phyloP scores from a whole-genome alignment of 208 protist genomes.

The Leishmania turanica region DNA sequence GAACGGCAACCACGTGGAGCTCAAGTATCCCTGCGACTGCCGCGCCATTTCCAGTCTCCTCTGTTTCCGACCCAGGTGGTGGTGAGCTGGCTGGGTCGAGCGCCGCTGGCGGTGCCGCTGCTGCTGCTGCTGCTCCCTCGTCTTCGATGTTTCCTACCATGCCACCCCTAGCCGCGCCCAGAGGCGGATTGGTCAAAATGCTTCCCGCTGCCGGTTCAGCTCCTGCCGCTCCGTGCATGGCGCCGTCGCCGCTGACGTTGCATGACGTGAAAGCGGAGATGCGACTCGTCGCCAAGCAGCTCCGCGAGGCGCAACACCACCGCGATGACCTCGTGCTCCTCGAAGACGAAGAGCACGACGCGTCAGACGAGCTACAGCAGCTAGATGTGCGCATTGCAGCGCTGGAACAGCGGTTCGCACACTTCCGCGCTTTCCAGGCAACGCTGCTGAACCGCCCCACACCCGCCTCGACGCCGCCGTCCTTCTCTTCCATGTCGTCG shows the following conservation, averaged over 20 bases:
- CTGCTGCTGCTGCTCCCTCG: background rate
- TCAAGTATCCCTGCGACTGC: background rate
- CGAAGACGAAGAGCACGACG: constrained; percentile 78
- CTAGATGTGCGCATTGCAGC: constrained; percentile 45
- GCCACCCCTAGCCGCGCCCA: background rate
- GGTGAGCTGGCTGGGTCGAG: background rate
- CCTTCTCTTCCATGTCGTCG: constrained; percentile 22
- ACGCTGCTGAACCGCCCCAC: constrained; percentile 46
- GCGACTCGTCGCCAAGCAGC: constrained; percentile 38
- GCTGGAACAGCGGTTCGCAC: constrained; percentile 53
- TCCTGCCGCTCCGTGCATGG: background rate
- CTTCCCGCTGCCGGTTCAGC: background rate
- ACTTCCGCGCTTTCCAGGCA: constrained; percentile 51
- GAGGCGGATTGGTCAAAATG: background rate
- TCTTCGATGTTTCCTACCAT: background rate
- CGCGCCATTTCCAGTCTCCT: background rate
- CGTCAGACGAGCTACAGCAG: constrained; percentile 31
- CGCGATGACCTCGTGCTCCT: constrained; percentile 73
- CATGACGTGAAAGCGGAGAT: constrained; percentile 57
- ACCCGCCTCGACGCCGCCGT: constrained; percentile 16
- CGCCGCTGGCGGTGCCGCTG: background rate
- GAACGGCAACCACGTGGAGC: background rate
- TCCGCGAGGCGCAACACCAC: constrained; percentile 52
- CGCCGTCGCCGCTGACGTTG: constrained; percentile 17
- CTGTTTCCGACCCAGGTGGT: background rate